Conservation (phyloP, 345 rosid genomes). For the Ceriops decandra region DNA sequence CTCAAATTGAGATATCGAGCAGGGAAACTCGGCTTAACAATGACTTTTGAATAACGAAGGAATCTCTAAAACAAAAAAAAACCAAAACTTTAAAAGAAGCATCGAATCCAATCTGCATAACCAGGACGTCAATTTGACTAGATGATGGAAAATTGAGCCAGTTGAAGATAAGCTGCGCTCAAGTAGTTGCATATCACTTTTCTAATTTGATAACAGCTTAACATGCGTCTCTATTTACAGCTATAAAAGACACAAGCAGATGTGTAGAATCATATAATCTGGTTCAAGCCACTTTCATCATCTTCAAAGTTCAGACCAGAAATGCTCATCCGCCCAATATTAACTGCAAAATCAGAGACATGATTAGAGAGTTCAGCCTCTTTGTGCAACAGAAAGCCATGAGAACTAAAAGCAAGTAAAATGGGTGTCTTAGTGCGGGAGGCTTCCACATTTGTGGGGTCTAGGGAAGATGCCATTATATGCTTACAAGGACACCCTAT, state of each 20-base stretch:
- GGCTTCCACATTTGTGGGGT: not conserved
- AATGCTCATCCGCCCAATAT: slow-evolving; percentile 73
- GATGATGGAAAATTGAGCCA: no score
- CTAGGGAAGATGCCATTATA: not conserved
- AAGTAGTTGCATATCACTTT: no score
- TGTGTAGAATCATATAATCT: slow-evolving; percentile 18
- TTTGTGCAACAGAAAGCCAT: not conserved
- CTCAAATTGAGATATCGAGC: no score
- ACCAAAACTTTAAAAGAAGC: no score
- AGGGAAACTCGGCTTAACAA: no score
- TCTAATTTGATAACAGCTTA: no score
- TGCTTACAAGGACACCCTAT: not conserved
- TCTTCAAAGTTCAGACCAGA: slow-evolving; percentile 57
- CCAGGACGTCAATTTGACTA: no score
- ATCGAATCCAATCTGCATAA: no score
- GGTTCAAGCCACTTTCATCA: slow-evolving; percentile 24
- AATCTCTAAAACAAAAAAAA: no score
- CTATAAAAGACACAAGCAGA: not conserved
- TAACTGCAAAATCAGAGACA: slow-evolving; percentile 47
- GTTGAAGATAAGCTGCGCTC: no score
- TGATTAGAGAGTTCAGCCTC: not conserved
- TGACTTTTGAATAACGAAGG: no score
- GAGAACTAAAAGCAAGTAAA: not conserved
- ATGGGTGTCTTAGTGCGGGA: not conserved
- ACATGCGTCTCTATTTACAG: not conserved